phyloP scores from a whole-genome alignment of 1,284 basidiomycete genomes.

The Boletus austroedulis region DNA sequence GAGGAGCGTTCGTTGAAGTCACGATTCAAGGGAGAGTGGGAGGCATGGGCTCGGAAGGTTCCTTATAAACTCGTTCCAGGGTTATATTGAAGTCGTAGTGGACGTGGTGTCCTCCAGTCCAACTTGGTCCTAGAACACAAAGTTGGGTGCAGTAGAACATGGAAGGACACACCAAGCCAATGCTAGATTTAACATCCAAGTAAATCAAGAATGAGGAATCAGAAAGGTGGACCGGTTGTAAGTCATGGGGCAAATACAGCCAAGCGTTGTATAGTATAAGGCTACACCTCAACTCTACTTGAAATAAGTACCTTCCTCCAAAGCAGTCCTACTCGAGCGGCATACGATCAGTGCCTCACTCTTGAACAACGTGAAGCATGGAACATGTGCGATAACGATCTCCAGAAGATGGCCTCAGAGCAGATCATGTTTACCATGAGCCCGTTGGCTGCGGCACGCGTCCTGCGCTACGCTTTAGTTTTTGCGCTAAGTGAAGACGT shows the following conservation, averaged over 20 bases:
- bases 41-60: slow-evolving; percentile 14
- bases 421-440: neutral
- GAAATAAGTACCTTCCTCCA: neutral
- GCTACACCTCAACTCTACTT: too few relatives aligned
- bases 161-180: too few relatives aligned
- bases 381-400: neutral
- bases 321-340: neutral
- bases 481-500: neutral
- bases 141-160: too few relatives aligned
- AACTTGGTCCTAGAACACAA: neutral
- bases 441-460: neutral
- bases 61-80: slow-evolving; percentile 24
- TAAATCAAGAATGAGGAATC: too few relatives aligned
- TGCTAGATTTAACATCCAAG: too few relatives aligned
- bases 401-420: neutral
- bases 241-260: too few relatives aligned
- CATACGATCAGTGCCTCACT: neutral
- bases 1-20: slow-evolving; percentile 15
- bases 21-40: slow-evolving; percentile 25
- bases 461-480: neutral
- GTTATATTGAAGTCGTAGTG: slow-evolving; percentile 18
- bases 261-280: too few relatives aligned
- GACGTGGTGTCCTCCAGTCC: too few relatives aligned
- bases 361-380: neutral
- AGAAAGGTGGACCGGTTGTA: too few relatives aligned